Conservation (phyloP, 1,284 basidiomycete genomes). For the Microstroma glucosiphilum region DNA sequence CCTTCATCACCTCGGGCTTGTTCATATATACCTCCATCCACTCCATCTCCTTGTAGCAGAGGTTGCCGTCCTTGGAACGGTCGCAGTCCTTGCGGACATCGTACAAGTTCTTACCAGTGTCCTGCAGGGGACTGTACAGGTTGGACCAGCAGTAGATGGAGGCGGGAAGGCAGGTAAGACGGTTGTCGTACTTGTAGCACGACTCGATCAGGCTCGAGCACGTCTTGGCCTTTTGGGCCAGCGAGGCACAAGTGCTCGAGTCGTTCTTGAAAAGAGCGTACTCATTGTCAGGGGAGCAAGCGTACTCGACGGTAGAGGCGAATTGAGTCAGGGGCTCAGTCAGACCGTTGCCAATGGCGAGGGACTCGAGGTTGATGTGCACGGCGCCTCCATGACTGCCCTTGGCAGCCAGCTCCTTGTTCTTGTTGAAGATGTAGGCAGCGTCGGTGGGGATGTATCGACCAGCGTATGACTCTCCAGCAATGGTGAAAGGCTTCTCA, state of each 20-base stretch:
- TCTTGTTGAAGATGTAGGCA: slow-evolving; percentile 42
- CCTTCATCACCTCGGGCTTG: slow-evolving; percentile 61
- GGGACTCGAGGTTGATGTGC: slow-evolving; percentile 43
- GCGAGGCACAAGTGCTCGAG: slow-evolving; percentile 62
- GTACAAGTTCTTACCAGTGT: slow-evolving; percentile 59
- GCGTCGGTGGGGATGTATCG: slow-evolving; percentile 52
- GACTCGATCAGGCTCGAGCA: slow-evolving; percentile 61
- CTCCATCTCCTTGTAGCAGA: slow-evolving; percentile 59
- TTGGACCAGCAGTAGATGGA: slow-evolving; percentile 54
- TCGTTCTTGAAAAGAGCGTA: slow-evolving; percentile 66
- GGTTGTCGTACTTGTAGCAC: slow-evolving; percentile 46
- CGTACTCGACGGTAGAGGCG: slow-evolving; percentile 65
- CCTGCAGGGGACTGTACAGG: slow-evolving; percentile 56
- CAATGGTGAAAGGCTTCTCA: slow-evolving; percentile 48
- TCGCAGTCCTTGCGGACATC: slow-evolving; percentile 75
- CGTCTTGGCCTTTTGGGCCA: slow-evolving; percentile 63
- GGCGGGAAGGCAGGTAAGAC: slow-evolving; percentile 58
- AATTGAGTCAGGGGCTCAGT: slow-evolving; percentile 50
- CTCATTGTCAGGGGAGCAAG: slow-evolving; percentile 55
- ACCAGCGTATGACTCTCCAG: slow-evolving; percentile 63
- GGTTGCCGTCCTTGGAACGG: slow-evolving; percentile 56
- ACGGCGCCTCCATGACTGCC: slow-evolving; percentile 21
- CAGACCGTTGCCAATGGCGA: slow-evolving; percentile 50
- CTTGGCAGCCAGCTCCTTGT: slow-evolving; percentile 35
- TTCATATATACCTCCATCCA: slow-evolving; percentile 52